Base-by-base conservation (phyloP, 2,329 filamentous ascomycete genomes). In the Ceratocystis alfenasii region DNA sequence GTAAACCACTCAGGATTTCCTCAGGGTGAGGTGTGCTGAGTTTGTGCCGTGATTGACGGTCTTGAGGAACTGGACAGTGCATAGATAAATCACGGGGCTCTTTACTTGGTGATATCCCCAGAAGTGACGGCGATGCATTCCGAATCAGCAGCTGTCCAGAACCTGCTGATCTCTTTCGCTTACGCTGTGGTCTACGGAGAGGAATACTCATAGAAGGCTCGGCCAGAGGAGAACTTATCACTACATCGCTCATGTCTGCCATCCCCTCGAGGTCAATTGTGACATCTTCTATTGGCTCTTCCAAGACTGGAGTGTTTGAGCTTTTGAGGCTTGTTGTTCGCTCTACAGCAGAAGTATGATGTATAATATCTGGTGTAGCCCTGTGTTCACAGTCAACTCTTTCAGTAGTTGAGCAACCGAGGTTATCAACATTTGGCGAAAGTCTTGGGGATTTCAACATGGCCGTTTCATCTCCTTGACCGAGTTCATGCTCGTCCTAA, bases 191-290 rank as follows among this genome's bases (percentile, higher is more conserved):
- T 6, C 55, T 48, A 53, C 36, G 30, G n/a, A 45, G 33, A 1
- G 66, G 48, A 44, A 60, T 44, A 10, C 46, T 67, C 50, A 50
- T 53, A 12, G 66, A 61, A 41, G 63, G 63, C 22, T 67, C 66
- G 6, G 63, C 66, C 15, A 67, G 36, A 5, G 66, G 66, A n/a
- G 63, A 67, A 17, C 66, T 67, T 45, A 67, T 59, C 4, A 65
- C 63, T 2, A 65, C 33, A 55, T 65, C 63, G 6, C 36, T 61
- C n/a, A n/a, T 48, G 4, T 53, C 59, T 5, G 46, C n/a, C 17
- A n/a, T n/a, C 5, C 55, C 33, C 7, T 59, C 55, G 3, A 36
- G 28, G n/a, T n/a, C 55, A 2, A 36, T 36, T 30, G 28, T 59
- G 8, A 59, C 17, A 20, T 59, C 28, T 5, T 25, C 15, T 59